Percentiles rank a stretch among this genome's conserved stretches.
phyloP scores from a whole-genome alignment of 2,329 filamentous ascomycete species.

The Penicillium hordei region DNA sequence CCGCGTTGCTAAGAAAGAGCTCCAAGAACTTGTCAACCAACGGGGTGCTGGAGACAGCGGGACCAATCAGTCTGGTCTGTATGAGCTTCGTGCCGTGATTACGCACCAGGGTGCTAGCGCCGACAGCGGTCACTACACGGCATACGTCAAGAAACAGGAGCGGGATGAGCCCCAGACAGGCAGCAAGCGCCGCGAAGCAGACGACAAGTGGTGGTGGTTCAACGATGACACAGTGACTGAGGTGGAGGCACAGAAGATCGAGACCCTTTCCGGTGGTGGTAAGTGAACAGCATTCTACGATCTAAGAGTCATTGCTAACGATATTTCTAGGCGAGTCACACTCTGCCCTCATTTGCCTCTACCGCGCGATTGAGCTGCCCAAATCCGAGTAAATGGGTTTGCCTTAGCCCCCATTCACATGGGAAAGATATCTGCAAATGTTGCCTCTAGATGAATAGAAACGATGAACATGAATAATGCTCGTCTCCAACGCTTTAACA shows the following conservation, averaged over 20 bases:
- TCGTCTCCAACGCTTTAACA: neutral
- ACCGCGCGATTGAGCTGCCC: constrained; percentile 51
- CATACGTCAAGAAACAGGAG: constrained; percentile 92
- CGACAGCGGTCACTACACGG: constrained; percentile 96
- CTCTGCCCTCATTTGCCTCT: constrained; percentile 52
- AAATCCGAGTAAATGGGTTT: constrained; percentile 36
- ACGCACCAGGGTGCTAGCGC: constrained; percentile 96
- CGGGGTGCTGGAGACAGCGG: constrained; percentile 74
- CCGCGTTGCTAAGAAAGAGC: constrained; percentile 79
- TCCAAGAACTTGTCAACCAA: constrained; percentile 73
- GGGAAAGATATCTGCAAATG: constrained; percentile 3
- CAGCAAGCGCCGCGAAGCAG: constrained; percentile 66
- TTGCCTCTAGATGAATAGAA: constrained; percentile 28
- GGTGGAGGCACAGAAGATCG: constrained; percentile 87
- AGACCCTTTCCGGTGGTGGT: constrained; percentile 84
- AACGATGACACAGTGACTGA: constrained; percentile 97
- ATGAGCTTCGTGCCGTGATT: constrained; percentile 89
- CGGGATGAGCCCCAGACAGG: constrained; percentile 63
- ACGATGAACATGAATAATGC: constrained; percentile 25
- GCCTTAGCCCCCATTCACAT: neutral
- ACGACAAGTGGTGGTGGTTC: constrained; percentile 99
- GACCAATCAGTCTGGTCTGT: constrained; percentile 89
- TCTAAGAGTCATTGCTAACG: constrained; percentile 21
- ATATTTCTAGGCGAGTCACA: constrained; percentile 47
- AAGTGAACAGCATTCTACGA: constrained; percentile 29